Evolutionary conservation across 75 land plant genomes (phyloP), one percentile per base, ranked within the genome.

Genomic region (Ceratopteris richardii): DNA sequence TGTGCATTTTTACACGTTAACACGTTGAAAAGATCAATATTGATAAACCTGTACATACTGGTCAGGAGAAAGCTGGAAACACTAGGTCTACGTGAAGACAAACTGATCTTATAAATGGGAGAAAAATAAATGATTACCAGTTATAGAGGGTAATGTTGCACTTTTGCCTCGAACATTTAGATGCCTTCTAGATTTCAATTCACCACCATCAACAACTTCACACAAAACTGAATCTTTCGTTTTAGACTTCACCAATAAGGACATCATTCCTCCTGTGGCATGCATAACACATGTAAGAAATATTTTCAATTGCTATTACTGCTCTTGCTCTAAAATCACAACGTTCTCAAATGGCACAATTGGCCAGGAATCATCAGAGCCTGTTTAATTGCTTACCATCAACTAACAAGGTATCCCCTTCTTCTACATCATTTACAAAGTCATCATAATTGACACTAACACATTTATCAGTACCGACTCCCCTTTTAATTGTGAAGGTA

Each of bases 371-470:
- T n/a, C n/a, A n/a, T n/a, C n/a, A n/a, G n/a, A n/a, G n/a, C n/a
- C n/a, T n/a, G n/a, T n/a, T n/a, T n/a, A 48, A 23, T 33, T 25
- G 57, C 72, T 44, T 72, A 91, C 97, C 98, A 74, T 92, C 94
- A 36, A 93, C 94, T n/a, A 93, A 90, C 61, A 93, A 78, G 60
- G 82, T 93, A 58, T 93, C 90, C 0, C 90, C 95, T 22, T 71
- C 74, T 66, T 93, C 87, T 27, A 93, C 95, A 64, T 92, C 97
- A 71, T 82, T 92, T 28, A 92, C 86, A 67, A 92, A 92, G 66
- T 82, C 97, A 74, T 93, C 98, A 68, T 93, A 93, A 66, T 88
- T 93, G 7, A 85, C 95, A 69, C 98, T 93, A 25, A 93, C 95
- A 73, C 79, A 80, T 29, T 71, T 78, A 29, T 90, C 87, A 24